Evolutionary conservation across 192 early-diverging fungal genomes (phyloP), one percentile per base, ranked within the genome.

Genomic region (Podochytrium sp.): DNA sequence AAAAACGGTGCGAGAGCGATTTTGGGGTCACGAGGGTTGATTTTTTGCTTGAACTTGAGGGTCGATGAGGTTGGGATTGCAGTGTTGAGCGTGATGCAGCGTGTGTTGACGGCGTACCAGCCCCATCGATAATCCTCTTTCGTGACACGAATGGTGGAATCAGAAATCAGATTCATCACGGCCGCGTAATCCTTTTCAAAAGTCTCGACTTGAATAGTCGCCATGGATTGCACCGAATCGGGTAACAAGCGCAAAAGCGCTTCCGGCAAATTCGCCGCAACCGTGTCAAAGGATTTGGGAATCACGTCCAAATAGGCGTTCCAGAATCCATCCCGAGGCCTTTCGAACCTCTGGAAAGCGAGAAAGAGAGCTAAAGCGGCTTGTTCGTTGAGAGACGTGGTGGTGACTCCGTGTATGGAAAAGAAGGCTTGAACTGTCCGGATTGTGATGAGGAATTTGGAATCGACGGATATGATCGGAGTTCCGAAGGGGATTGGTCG

Each of bases 1-100:
- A 81, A 55, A 41, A 79, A 69, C 14, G 80, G 80, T 1, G 77
- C 80, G 18, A 81, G 68, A 14, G 80, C 76, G 1, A 75, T 81
- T 33, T 27, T 75, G 6, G 73, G 68, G 0, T 16, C 18, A 1
- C 50, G 20, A 29, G 10, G 37, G 23, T 62, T 20, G 14, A 30
- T 25, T 35, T 16, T 25, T 23, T 37, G 27, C 5, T 56, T 43
- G 25, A 16, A 41, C 43, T 18, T 32, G 12, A 29, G 12, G 16
- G 12, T 37, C 25, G 10, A 59, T 6, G 41, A 43, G 52, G 50
- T n/a, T 57, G n/a, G 35, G 39, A 43, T 47, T 37, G 71, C 20
- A 2, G 71, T 76, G 39, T 78, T 69, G 16, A 80, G 58, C 1
- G 76, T 77, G 39, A 80, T 74, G 64, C 79, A 78, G 2, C 79